phyloP scores from a whole-genome alignment of 352 stramenopile genomes.

The Phytophthora vignae region DNA sequence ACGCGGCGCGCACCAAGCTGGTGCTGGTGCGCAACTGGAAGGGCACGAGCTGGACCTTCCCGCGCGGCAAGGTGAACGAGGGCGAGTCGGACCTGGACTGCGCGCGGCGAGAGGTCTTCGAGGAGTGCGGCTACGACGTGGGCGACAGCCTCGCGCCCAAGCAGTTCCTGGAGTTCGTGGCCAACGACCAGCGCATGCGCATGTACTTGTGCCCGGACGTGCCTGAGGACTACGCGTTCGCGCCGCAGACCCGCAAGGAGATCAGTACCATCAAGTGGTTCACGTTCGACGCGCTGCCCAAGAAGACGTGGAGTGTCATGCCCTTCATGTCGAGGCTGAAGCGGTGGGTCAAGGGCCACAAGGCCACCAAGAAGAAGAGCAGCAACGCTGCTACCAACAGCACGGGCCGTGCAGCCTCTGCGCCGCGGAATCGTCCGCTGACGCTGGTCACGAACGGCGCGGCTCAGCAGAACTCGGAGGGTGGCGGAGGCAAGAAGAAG shows the following conservation, averaged over 20 bases:
- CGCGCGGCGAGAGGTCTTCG: slow-evolving; percentile 90
- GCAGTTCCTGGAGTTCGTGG: slow-evolving; percentile 87
- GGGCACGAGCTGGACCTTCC: slow-evolving; percentile 93
- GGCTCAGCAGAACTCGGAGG: slow-evolving; percentile 30
- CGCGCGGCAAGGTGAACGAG: slow-evolving; percentile 95
- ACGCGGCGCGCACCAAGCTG: slow-evolving; percentile 84
- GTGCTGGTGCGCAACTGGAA: slow-evolving; percentile 94
- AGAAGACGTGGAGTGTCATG: slow-evolving; percentile 95
- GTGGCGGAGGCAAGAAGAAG: slow-evolving; percentile 46
- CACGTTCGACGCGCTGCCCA: slow-evolving; percentile 88
- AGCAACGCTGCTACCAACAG: slow-evolving; percentile 40
- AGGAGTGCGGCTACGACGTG: slow-evolving; percentile 94
- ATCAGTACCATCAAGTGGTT: slow-evolving; percentile 95
- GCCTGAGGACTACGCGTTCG: slow-evolving; percentile 93
- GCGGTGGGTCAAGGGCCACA: slow-evolving; percentile 90
- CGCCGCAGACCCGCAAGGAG: slow-evolving; percentile 95
- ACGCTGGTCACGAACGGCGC: slow-evolving; percentile 51
- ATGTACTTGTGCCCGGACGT: slow-evolving; percentile 94
- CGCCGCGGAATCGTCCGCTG: slow-evolving; percentile 72
- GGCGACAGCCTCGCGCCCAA: slow-evolving; percentile 77
- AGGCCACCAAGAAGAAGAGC: slow-evolving; percentile 64
- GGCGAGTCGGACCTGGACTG: slow-evolving; percentile 90
- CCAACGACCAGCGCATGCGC: slow-evolving; percentile 90
- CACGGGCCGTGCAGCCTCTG: slow-evolving; percentile 75
- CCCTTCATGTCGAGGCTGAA: slow-evolving; percentile 92